Base-by-base conservation (phyloP, 192 early-diverging fungal species). In the Backusella circina region DNA sequence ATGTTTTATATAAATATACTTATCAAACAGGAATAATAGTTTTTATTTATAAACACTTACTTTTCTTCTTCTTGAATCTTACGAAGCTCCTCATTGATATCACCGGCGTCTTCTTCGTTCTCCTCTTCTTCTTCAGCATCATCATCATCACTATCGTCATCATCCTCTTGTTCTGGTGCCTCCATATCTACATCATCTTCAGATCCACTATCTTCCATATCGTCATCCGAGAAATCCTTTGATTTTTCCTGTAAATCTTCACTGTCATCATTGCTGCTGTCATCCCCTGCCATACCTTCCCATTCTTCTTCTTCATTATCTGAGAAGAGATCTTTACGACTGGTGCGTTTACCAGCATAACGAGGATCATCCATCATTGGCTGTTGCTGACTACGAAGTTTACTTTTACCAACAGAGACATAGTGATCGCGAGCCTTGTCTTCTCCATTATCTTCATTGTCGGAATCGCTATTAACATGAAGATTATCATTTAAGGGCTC, bases 41-140 rank as follows among this genome's bases (percentile, higher is more conserved):
- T n/a, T 16, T n/a, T 16, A 10, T 1, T n/a, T 47, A 47, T 18
- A 50, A 18, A 10, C 3, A 33, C 51, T 12, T 76, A 82, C 79
- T 91, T 93, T 82, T 98, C 97, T 72, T 96, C 94, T 35, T 88
- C 84, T 68, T 94, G 89, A 26, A 97, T 86, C 80, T 88, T 85
- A 74, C 86, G 86, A 57, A 98, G 86, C 74, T 96, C 80, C 73
- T 87, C 75, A 75, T 84, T 81, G 47, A 84, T 80, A 35, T 78
- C 83, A 57, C 79, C 75, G 21, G 86, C 67, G 38, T 83, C 79
- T 54, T 76, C 79, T 9, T 76, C 83, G 39, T 82, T 75, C 77
- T 87, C 54, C 65, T 84, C 78, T 65, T 74, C 76, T 13, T 80
- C 83, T 67, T 82, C 75, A 10, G 77, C 82, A 13, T 79, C 78